Evolutionary conservation across 306 rosid genomes (phyloP).

Genomic region (Gastrolobium bilobum): DNA sequence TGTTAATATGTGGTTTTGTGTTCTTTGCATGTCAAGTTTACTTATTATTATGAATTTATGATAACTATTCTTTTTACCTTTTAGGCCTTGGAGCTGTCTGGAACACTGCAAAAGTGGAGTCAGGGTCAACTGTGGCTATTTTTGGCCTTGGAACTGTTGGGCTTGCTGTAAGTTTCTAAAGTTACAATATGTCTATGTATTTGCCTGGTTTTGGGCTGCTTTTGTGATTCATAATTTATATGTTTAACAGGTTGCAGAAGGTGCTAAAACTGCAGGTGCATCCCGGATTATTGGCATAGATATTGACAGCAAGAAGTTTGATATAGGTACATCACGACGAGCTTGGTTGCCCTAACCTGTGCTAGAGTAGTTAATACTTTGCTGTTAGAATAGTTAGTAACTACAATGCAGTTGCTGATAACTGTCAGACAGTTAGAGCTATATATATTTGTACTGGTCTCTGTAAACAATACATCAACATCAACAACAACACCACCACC

Average conservation of each 20-base stretch:
- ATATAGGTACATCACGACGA: constrained; percentile 58
- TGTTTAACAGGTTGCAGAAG: constrained; percentile 84
- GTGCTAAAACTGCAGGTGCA: constrained; percentile 96
- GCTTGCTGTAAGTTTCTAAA: constrained; percentile 77
- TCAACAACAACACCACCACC: no score
- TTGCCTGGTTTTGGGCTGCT: constrained; percentile 36
- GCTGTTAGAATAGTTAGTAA: no score
- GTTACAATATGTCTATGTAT: constrained; percentile 27
- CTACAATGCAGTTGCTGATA: no score
- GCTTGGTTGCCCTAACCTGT: constrained; percentile 19
- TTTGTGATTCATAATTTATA: constrained; percentile 37
- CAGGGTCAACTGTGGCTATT: constrained; percentile 88
- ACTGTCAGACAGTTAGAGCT: no score
- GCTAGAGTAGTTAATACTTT: no score
- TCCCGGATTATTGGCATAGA: constrained; percentile 88
- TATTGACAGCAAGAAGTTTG: constrained; percentile 81
- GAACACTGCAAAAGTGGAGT: constrained; percentile 97
- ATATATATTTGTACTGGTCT: no score
- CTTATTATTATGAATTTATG: background rate
- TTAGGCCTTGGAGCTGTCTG: constrained; percentile 97
- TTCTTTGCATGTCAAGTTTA: background rate
- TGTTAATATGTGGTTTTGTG: background rate
- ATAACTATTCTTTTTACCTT: constrained; percentile 1
- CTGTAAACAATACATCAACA: no score
- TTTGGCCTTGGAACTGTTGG: constrained; percentile 98